Base-by-base conservation (phyloP, 306 rosid species). In the Lathyrus oleraceus region DNA sequence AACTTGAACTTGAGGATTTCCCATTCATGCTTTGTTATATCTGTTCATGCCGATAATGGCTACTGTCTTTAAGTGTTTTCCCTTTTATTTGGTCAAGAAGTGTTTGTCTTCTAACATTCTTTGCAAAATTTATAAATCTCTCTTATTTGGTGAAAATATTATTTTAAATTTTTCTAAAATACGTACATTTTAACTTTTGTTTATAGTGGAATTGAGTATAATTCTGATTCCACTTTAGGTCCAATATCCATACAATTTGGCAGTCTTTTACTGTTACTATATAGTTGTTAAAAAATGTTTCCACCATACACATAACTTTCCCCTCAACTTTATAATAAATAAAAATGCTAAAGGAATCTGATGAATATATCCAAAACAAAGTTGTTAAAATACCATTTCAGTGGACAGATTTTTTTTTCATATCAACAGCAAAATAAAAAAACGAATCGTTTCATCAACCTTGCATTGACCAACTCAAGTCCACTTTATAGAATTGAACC, bases 1-100 rank as follows among this genome's bases (percentile, higher is more conserved):
- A 71, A 75, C 71, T 59, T 30, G 27, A 71, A 75, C 71, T 40
- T 20, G 11, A 40, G 71, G 71, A 49, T 64, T 64, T 70, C 5
- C 39, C 21, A 40, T 65, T 80, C 27, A 43, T 69, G 36, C 38
- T 36, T 56, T 58, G 23, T 15, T 6, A 10, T 73, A 40, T 25
- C 13, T 17, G 42, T 51, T 65, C 56, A 23, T 52, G 23, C 54
- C 28, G 48, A 25, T 59, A 35, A 19, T 20, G 4, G n/a, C 19
- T 44, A 6, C 47, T 11, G 27, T 25, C 60, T 32, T 54, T 23
- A 8, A n/a, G 44, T 65, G 42, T 32, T 56, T 56, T 9, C 16
- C 10, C 20, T 21, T 23, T 53, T 52, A 4, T 20, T 13, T 21
- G 36, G 17, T 23, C 5, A 2, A 54, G 11, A 54, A 53, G 9